phyloP scores from a whole-genome alignment of 345 rosid species.

The Rubroshorea leprosula region DNA sequence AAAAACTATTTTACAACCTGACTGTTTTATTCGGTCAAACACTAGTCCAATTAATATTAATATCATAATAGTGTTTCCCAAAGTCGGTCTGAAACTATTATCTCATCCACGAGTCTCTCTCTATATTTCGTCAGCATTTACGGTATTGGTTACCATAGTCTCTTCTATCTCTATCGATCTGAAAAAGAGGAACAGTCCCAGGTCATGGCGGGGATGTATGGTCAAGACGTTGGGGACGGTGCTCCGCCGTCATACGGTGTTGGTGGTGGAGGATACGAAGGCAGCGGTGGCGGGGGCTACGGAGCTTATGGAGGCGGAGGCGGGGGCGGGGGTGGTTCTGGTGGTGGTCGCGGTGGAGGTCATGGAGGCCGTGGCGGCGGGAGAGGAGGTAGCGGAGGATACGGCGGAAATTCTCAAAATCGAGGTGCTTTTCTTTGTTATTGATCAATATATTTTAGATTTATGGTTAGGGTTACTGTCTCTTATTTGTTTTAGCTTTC shows the following conservation, averaged over 20 bases:
- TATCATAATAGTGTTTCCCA: no score
- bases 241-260: constrained; percentile 32
- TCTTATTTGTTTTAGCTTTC: neutral
- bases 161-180: neutral
- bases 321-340: constrained; percentile 26
- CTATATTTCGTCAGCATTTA: no score
- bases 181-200: neutral
- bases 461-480: constrained; percentile 9
- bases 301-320: constrained; percentile 34
- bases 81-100: no score
- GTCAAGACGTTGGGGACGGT: constrained; percentile 50
- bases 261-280: constrained; percentile 28
- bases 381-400: constrained; percentile 51
- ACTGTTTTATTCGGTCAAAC: no score
- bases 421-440: constrained; percentile 33
- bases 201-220: constrained; percentile 75
- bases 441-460: constrained; percentile 11
- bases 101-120: no score
- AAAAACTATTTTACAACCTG: no score
- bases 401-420: constrained; percentile 42
- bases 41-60: no score
- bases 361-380: constrained; percentile 45
- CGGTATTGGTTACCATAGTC: no score
- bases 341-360: constrained; percentile 34
- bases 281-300: constrained; percentile 40